These are phyloP conservation scores for Hysterangium stoloniferum DNA, from an alignment of 768 basidiomycete genomes.

Conservation along the genomic window DNA sequence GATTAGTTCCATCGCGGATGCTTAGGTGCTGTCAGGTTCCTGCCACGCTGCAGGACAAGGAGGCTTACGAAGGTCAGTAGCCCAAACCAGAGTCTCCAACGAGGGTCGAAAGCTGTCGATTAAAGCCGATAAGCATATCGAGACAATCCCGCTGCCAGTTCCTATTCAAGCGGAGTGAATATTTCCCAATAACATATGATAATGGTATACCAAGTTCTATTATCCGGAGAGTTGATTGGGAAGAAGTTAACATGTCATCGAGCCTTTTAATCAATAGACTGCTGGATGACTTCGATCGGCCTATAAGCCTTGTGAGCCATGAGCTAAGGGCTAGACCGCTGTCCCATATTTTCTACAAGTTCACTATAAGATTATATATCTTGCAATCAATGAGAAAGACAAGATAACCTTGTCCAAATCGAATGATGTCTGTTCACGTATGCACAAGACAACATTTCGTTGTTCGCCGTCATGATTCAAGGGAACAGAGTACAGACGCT, in stretches of 20 bases:
- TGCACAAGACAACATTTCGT: conserved; percentile 28
- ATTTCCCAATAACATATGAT: background rate
- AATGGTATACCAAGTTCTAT: conserved; percentile 60
- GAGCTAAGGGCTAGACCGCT: conserved; percentile 82
- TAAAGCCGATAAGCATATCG: conserved; percentile 54
- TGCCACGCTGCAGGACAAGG: background rate
- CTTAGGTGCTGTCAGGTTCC: conserved; percentile 30
- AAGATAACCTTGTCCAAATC: conserved; percentile 82
- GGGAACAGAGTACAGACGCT: conserved; percentile 42
- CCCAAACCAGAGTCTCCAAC: conserved; percentile 32
- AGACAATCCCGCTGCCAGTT: conserved; percentile 79
- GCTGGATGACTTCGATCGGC: background rate
- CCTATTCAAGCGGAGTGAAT: conserved; percentile 35
- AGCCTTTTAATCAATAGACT: background rate
- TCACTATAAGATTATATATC: background rate
- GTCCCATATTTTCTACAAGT: conserved; percentile 90
- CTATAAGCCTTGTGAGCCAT: conserved; percentile 45
- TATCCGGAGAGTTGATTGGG: conserved; percentile 23
- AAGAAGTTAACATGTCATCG: background rate
- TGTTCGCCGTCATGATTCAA: background rate
- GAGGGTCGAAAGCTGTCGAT: conserved; percentile 18
- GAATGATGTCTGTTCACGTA: conserved; percentile 80
- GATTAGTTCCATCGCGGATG: conserved; percentile 74
- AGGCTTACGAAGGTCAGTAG: conserved; percentile 67
- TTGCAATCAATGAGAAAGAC: background rate